Percentiles rank a stretch among this genome's conserved stretches.
phyloP scores from a whole-genome alignment of 352 stramenopile genomes.

The Globisporangium mamillatum region DNA sequence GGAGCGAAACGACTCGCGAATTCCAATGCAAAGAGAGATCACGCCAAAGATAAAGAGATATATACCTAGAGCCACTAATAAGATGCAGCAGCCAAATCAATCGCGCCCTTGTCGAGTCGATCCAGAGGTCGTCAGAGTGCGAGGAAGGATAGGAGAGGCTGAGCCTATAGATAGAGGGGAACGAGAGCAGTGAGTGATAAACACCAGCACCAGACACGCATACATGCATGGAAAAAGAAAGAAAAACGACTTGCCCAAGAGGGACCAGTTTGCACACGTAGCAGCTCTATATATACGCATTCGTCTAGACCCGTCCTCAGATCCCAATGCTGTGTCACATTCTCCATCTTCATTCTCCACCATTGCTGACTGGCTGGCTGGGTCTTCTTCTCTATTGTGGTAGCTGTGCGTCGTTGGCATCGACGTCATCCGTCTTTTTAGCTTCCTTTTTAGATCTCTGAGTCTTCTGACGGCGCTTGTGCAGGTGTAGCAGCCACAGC shows the following conservation, averaged over 20 bases:
- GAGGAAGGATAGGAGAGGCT: background rate
- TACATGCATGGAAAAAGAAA: background rate
- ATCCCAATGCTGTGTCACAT: background rate
- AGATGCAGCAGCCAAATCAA: background rate
- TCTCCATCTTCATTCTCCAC: background rate
- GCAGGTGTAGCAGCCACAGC: background rate
- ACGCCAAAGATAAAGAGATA: background rate
- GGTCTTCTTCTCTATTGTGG: background rate
- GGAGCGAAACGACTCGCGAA: background rate
- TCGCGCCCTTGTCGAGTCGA: background rate
- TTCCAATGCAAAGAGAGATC: background rate
- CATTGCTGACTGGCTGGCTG: background rate
- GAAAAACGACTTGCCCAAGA: background rate
- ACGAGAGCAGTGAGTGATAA: background rate
- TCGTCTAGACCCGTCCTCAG: background rate
- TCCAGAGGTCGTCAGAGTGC: background rate
- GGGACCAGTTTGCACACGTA: constrained; percentile 1
- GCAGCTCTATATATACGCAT: background rate
- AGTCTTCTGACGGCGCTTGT: background rate
- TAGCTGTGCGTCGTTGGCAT: background rate
- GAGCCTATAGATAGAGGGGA: background rate
- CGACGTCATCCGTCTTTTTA: background rate
- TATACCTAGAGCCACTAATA: background rate
- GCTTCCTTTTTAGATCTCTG: background rate
- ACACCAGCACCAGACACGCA: background rate